Conservation (phyloP, 192 early-diverging fungal genomes). For the Coemansia sp. region DNA sequence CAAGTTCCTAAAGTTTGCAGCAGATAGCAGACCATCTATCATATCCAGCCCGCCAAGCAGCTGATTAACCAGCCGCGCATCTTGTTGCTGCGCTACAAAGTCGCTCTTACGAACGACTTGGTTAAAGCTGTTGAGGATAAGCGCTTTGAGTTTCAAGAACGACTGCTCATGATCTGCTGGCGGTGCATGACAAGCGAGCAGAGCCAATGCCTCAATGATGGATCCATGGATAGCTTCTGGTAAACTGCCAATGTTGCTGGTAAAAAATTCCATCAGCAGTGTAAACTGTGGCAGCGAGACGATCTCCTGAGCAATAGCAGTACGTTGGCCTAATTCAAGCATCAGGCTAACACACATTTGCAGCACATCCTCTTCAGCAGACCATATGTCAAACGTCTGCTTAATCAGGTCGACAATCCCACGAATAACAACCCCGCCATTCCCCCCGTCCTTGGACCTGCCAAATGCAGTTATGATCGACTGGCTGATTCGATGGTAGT, state of each 20-base stretch:
- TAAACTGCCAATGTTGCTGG: slow-evolving; percentile 32
- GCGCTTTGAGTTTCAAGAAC: slow-evolving; percentile 36
- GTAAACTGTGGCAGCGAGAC: slow-evolving; percentile 28
- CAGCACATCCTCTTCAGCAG: slow-evolving; percentile 43
- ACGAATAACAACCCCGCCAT: slow-evolving; percentile 20
- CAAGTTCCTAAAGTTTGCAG: slow-evolving; percentile 47
- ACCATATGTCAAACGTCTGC: slow-evolving; percentile 42
- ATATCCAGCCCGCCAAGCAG: slow-evolving; percentile 51
- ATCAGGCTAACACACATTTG: slow-evolving; percentile 46
- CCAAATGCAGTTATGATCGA: slow-evolving; percentile 40
- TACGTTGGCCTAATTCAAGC: slow-evolving; percentile 31
- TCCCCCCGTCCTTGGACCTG: slow-evolving; percentile 19
- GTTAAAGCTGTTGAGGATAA: slow-evolving; percentile 21
- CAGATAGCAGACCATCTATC: slow-evolving; percentile 48
- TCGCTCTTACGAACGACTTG: slow-evolving; percentile 7
- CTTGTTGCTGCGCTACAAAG: slow-evolving; percentile 16
- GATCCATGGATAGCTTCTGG: slow-evolving; percentile 49
- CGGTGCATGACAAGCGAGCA: slow-evolving; percentile 39
- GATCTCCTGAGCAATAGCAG: slow-evolving; percentile 34
- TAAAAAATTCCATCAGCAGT: slow-evolving; percentile 32
- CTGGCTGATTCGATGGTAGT: slow-evolving; percentile 27
- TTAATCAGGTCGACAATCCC: slow-evolving; percentile 29
- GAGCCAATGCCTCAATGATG: slow-evolving; percentile 35
- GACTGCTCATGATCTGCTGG: slow-evolving; percentile 22
- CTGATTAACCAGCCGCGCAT: slow-evolving; percentile 21